Base-by-base conservation (phyloP, 2,329 filamentous ascomycete species). In the Cytospora mali region DNA sequence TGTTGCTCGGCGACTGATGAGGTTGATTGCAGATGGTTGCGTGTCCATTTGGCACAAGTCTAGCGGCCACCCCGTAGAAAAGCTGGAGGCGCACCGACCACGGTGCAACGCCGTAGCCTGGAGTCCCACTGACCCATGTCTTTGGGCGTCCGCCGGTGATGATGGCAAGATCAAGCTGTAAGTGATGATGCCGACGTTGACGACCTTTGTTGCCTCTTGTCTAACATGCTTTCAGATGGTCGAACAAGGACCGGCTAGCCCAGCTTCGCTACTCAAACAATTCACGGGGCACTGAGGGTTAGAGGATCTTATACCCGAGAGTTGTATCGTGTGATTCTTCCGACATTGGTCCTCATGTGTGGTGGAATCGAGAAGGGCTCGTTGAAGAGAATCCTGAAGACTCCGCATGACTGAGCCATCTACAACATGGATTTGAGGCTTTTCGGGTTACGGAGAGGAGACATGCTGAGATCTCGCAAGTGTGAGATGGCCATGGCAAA, bases 11-110 rank as follows among this genome's bases (percentile, higher is more conserved):
- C 6, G 11, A 25, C 55, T 55, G 49, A 65, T 51, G 16, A 3
- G 21, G 4, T 14, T 25, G 39, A 28, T 42, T 4, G 25, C 54
- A 84, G 85, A 87, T 66, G 86, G 87, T 2, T 82, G 84, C 61
- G 84, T 98, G 49, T 89, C 92, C 73, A 91, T 99, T 65, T 98
- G 93, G 92, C 91, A 97, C 74, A 95, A 92, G 74, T 89, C 88
- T 62, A 92, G 90, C 39, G 92, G 92, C 6, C 81, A 84, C 6
- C 81, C 89, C 0, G 86, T 99, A 6, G 91, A 93, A 71, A 88
- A 85, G 54, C 79, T 98, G 3, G 83, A 87, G 33, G 93, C 88
- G 0, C 94, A 98, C 69, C 78, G 80, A 7, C 83, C 84, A 14
- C 89, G 92, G 35, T 94, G 95, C 67, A 98, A 97, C 73, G 86